A percentile compares a stretch with the other conserved stretches of the same genome.
Evolutionary conservation across 139 green algal genomes (phyloP).

Genomic region (Zygnema cylindricum): DNA sequence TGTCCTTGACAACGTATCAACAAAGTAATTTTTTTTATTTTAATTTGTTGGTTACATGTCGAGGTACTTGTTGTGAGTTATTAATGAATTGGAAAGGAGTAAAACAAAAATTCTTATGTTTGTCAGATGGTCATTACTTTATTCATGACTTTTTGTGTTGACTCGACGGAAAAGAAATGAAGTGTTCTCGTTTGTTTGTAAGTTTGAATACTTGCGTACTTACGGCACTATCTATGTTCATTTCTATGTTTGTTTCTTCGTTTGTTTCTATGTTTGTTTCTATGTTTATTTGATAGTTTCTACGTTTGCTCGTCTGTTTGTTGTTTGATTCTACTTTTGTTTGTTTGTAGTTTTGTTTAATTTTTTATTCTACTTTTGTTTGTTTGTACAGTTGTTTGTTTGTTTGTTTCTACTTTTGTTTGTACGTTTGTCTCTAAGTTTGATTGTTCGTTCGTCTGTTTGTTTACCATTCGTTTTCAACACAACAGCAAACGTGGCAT

Average conservation of each 20-base stretch:
- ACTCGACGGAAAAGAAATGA: too few relatives aligned
- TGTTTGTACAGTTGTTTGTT: not conserved
- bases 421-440: slow-evolving; percentile 9
- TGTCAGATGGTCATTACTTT: too few relatives aligned
- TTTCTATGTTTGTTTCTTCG: not conserved
- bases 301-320: not conserved
- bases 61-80: too few relatives aligned
- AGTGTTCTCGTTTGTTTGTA: too few relatives aligned
- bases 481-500: too few relatives aligned
- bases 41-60: too few relatives aligned
- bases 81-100: too few relatives aligned
- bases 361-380: not conserved
- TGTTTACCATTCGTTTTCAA: slow-evolving; percentile 1
- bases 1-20: too few relatives aligned
- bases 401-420: not conserved
- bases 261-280: not conserved
- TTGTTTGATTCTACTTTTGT: not conserved
- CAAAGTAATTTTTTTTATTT: too few relatives aligned
- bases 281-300: not conserved
- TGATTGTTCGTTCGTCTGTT: slow-evolving; percentile 34
- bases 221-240: not conserved
- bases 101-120: too few relatives aligned
- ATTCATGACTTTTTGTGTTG: too few relatives aligned
- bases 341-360: not conserved
- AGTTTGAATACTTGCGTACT: not conserved